phyloP scores from a whole-genome alignment of 2,329 filamentous ascomycete species.

The Gyromitra esculenta region DNA sequence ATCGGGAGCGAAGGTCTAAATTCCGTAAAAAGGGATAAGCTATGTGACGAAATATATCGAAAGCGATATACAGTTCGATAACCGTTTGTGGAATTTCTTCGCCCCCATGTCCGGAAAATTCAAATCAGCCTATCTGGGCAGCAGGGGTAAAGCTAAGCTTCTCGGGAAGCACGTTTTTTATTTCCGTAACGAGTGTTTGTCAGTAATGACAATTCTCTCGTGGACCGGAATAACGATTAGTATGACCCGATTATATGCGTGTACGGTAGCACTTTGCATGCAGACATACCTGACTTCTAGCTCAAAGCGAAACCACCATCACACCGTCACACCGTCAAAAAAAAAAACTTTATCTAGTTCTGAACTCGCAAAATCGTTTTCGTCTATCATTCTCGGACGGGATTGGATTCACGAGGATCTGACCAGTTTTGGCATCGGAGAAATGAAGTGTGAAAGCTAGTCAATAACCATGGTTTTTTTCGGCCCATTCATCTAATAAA shows the following conservation, averaged over 20 bases:
- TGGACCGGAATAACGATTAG: constrained; percentile 1
- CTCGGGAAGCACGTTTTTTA: constrained; percentile 17
- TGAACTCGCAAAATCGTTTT: neutral
- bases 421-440: neutral
- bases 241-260: neutral
- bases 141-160: constrained; percentile 34
- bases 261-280: constrained; percentile 8
- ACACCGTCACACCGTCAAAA: neutral
- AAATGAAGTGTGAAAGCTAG: neutral
- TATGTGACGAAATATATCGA: constrained; percentile 33
- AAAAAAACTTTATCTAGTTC: neutral
- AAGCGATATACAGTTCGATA: constrained; percentile 8
- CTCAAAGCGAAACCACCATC: neutral
- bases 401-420: neutral
- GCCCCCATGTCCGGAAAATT: constrained; percentile 28
- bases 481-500: neutral
- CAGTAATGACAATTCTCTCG: constrained; percentile 22
- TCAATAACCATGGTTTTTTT: neutral
- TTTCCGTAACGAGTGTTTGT: constrained; percentile 20
- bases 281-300: neutral
- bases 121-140: constrained; percentile 10
- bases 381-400: too few relatives aligned
- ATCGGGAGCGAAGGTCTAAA: constrained; percentile 1
- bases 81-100: neutral
- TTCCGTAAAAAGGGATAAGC: constrained; percentile 7